Percentiles rank a stretch among this genome's conserved stretches.
phyloP scores from a whole-genome alignment of 148 eudicot species.

The Amaranthus palmeri region DNA sequence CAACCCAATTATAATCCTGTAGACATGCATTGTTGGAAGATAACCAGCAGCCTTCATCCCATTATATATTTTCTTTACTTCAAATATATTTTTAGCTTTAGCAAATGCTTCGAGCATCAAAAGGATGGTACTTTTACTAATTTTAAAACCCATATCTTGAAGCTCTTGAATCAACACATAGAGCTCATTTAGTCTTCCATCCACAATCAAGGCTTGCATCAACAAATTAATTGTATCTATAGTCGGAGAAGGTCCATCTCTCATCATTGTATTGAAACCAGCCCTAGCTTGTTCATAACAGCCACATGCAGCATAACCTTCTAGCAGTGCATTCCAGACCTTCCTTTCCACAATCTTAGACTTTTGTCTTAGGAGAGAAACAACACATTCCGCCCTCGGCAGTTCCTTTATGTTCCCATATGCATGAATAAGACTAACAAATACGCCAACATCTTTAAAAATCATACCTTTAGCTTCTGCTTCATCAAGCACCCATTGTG shows the following conservation, averaged over 20 bases:
- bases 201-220: constrained; percentile 82
- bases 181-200: constrained; percentile 72
- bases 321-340: constrained; percentile 74
- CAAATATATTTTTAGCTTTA: constrained; percentile 75
- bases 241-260: constrained; percentile 89
- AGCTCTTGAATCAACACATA: constrained; percentile 85
- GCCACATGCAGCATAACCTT: constrained; percentile 75
- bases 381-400: constrained; percentile 66
- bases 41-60: constrained; percentile 99
- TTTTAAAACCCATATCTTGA: constrained; percentile 96
- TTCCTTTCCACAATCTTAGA: constrained; percentile 57
- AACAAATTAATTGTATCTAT: constrained; percentile 71
- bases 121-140: constrained; percentile 83
- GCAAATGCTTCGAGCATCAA: constrained; percentile 97
- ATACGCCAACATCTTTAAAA: constrained; percentile 43
- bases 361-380: constrained; percentile 62
- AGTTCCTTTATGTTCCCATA: constrained; percentile 67
- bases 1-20: constrained; percentile 77
- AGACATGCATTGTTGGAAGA: constrained; percentile 92
- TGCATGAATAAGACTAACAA: constrained; percentile 62
- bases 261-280: constrained; percentile 97
- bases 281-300: constrained; percentile 96
- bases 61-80: constrained; percentile 88
- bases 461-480: constrained; percentile 47
- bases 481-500: constrained; percentile 54